phyloP scores from a whole-genome alignment of 495 filamentous ascomycete species.

The Pseudomonodictys pantanalensis region DNA sequence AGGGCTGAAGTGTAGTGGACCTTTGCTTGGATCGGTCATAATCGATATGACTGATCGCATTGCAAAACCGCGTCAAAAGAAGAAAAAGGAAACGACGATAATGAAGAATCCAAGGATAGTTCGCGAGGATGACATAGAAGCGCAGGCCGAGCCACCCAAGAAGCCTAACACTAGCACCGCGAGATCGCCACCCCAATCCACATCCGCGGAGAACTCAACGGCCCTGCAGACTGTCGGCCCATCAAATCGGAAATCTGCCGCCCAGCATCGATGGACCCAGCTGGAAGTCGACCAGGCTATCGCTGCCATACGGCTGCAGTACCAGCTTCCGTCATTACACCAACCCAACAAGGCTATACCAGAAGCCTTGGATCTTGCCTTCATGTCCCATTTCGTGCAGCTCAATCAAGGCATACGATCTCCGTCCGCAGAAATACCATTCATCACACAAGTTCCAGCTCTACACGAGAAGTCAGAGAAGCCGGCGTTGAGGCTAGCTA shows the following conservation, averaged over 20 bases:
- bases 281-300: not conserved
- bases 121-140: not conserved
- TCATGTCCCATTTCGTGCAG: conserved; percentile 28
- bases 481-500: conserved; percentile 13
- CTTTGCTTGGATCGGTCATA: conserved; percentile 24
- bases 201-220: not conserved
- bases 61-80: conserved; percentile 15
- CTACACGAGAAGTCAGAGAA: conserved; percentile 9
- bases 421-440: conserved; percentile 11
- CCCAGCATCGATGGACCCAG: not conserved
- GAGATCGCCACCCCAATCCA: not conserved
- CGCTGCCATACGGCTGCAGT: conserved; percentile 3
- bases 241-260: not conserved
- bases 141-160: not conserved
- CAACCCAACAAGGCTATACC: conserved; percentile 10
- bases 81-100: conserved; percentile 12
- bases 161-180: too few relatives aligned
- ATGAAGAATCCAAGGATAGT: not conserved
- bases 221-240: not conserved
- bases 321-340: conserved; percentile 12
- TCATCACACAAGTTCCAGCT: conserved; percentile 15
- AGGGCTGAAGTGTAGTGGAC: conserved; percentile 18
- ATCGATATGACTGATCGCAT: conserved; percentile 31
- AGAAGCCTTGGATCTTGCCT: conserved; percentile 9
- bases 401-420: conserved; percentile 10